Conservation (phyloP, 2,329 filamentous ascomycete genomes). For the Cordyceps fumosorosea region DNA sequence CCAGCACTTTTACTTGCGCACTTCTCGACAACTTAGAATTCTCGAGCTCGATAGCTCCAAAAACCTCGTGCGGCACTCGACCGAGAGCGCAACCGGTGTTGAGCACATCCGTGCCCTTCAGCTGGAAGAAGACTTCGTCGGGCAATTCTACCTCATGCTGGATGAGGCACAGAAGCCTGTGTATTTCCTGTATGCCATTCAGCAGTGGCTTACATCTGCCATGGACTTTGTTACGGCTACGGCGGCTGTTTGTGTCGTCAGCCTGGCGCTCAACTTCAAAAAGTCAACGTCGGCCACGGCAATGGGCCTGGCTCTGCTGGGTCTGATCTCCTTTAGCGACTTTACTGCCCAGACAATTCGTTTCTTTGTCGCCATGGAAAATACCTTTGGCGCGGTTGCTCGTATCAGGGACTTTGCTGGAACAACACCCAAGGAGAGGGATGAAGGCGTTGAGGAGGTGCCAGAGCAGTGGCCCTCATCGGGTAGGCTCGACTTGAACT, state of each 20-base stretch:
- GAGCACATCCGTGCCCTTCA: conserved; percentile 46
- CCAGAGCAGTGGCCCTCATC: neutral
- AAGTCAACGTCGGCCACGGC: neutral
- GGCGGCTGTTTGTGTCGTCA: conserved; percentile 37
- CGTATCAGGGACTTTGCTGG: neutral
- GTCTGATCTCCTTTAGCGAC: conserved; percentile 21
- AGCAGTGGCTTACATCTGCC: conserved; percentile 47
- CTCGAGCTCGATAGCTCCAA: conserved; percentile 30
- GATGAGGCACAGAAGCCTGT: conserved; percentile 47
- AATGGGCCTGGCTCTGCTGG: conserved; percentile 15
- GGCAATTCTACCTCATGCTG: conserved; percentile 38
- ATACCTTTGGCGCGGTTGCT: conserved; percentile 2
- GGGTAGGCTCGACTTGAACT: neutral
- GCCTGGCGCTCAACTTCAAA: conserved; percentile 29
- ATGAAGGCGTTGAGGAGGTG: neutral
- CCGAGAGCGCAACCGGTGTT: conserved; percentile 39
- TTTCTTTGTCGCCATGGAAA: conserved; percentile 18
- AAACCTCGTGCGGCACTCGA: conserved; percentile 28
- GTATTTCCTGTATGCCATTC: conserved; percentile 47
- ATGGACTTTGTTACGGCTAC: conserved; percentile 39
- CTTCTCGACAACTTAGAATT: conserved; percentile 29
- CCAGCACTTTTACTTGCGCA: conserved; percentile 28
- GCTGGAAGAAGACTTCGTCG: conserved; percentile 38
- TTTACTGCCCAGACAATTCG: conserved; percentile 21
- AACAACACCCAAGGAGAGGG: neutral